A percentile compares a stretch with the other conserved stretches of the same genome.
These are phyloP conservation scores for Przewalskia tangutica DNA, from an alignment of 257 asterid genomes.

Conservation along the genomic window DNA sequence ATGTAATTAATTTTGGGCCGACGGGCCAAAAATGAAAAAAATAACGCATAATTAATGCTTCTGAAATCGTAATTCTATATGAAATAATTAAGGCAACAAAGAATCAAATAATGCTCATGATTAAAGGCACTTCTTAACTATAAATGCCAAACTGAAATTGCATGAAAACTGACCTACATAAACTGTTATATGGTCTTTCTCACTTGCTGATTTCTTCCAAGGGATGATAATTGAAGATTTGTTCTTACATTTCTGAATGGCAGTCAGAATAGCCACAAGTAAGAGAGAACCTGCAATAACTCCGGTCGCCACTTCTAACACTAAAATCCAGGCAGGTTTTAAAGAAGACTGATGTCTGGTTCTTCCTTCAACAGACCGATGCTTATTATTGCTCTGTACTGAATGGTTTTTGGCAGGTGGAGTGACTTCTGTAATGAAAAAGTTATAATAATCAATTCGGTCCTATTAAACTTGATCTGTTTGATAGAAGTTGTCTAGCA, in stretches of 20 bases:
- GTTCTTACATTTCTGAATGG: constrained; percentile 48
- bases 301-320: constrained; percentile 64
- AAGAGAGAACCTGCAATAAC: constrained; percentile 56
- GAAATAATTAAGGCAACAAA: background rate
- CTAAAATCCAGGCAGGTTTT: constrained; percentile 77
- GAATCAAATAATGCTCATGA: background rate
- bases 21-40: too few relatives aligned
- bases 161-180: constrained; percentile 46
- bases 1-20: too few relatives aligned
- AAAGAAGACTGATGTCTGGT: constrained; percentile 30
- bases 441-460: background rate
- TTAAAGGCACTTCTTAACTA: background rate
- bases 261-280: constrained; percentile 44
- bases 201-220: constrained; percentile 77
- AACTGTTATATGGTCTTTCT: constrained; percentile 51
- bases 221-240: constrained; percentile 69
- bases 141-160: background rate
- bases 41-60: background rate
- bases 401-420: constrained; percentile 34
- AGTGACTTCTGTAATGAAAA: constrained; percentile 26
- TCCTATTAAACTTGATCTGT: background rate
- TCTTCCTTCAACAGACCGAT: constrained; percentile 29
- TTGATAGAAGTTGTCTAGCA: background rate
- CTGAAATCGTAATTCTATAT: background rate
- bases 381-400: constrained; percentile 26